Evolutionary conservation across 164 flowering plant genomes (phyloP).

Genomic region (Tetracentron sinense): DNA sequence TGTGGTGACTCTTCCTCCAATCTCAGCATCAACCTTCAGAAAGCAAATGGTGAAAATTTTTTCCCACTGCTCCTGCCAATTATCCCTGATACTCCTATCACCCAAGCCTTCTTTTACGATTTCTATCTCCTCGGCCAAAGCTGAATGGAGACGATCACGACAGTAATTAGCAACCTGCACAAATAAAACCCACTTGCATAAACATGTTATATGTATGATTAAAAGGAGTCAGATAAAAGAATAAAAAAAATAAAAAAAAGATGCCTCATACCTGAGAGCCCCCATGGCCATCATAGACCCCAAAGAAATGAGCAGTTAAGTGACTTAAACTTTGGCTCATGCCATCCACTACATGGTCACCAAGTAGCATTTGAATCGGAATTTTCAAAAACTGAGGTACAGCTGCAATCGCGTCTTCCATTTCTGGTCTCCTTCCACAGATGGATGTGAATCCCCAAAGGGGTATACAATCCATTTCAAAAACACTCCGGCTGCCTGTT

Average conservation of each 20-base stretch:
- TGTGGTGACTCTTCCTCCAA: slow-evolving; percentile 36
- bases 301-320: slow-evolving; percentile 65
- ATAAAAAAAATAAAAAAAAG: background rate
- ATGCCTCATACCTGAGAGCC: slow-evolving; percentile 61
- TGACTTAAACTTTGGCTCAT: slow-evolving; percentile 31
- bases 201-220: background rate
- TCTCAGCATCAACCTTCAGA: slow-evolving; percentile 58
- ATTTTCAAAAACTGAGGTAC: slow-evolving; percentile 53
- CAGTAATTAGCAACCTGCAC: slow-evolving; percentile 36
- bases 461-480: slow-evolving; percentile 61
- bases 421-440: slow-evolving; percentile 82
- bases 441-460: slow-evolving; percentile 77
- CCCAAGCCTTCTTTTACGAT: slow-evolving; percentile 19
- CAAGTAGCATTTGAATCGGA: slow-evolving; percentile 55
- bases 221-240: background rate
- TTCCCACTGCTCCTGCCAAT: slow-evolving; percentile 49
- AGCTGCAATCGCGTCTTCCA: slow-evolving; percentile 79
- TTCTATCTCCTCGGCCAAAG: slow-evolving; percentile 60
- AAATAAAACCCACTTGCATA: background rate
- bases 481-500: slow-evolving; percentile 41
- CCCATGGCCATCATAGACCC: slow-evolving; percentile 96
- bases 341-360: slow-evolving; percentile 39
- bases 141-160: slow-evolving; percentile 49
- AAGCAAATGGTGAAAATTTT: slow-evolving; percentile 51
- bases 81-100: slow-evolving; percentile 15